Percentiles rank a stretch among this genome's conserved stretches.
phyloP scores from a whole-genome alignment of 805 yeast species.

The Candida silvatica region DNA sequence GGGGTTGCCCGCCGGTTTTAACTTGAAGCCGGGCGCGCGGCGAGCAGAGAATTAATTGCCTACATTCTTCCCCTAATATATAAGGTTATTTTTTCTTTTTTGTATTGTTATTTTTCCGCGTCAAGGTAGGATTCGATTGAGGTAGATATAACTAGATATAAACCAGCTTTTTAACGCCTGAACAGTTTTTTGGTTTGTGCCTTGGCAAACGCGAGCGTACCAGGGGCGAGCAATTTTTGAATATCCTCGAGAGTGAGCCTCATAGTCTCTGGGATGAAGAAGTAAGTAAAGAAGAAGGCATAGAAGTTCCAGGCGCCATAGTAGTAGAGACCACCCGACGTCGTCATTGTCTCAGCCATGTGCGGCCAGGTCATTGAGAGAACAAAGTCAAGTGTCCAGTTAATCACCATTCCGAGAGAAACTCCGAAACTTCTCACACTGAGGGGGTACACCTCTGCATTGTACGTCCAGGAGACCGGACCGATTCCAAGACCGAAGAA shows the following conservation, averaged over 20 bases:
- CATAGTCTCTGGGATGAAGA: constrained; percentile 43
- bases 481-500: constrained; percentile 82
- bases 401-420: constrained; percentile 68
- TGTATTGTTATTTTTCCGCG: too few species aligned
- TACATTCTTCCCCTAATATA: too few species aligned
- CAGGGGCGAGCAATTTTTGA: constrained; percentile 25
- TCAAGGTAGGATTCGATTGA: too few species aligned
- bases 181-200: neutral
- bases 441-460: constrained; percentile 76
- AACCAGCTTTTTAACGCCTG: too few species aligned
- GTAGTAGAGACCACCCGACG: constrained; percentile 73
- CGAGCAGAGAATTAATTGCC: too few species aligned
- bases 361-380: constrained; percentile 78
- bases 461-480: constrained; percentile 81
- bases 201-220: neutral
- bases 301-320: constrained; percentile 73
- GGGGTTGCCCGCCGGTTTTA: too few species aligned
- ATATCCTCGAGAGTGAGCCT: constrained; percentile 50
- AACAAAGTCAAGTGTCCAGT: constrained; percentile 65
- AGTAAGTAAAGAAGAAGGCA: neutral
- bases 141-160: too few species aligned
- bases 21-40: too few species aligned
- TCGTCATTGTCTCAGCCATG: constrained; percentile 27
- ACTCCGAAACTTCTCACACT: constrained; percentile 73
- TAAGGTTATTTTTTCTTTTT: too few species aligned